Percentiles rank a stretch among this genome's conserved stretches.
Evolutionary conservation across 1,284 basidiomycete genomes (phyloP).

Genomic region (Farysia itapuensis): DNA sequence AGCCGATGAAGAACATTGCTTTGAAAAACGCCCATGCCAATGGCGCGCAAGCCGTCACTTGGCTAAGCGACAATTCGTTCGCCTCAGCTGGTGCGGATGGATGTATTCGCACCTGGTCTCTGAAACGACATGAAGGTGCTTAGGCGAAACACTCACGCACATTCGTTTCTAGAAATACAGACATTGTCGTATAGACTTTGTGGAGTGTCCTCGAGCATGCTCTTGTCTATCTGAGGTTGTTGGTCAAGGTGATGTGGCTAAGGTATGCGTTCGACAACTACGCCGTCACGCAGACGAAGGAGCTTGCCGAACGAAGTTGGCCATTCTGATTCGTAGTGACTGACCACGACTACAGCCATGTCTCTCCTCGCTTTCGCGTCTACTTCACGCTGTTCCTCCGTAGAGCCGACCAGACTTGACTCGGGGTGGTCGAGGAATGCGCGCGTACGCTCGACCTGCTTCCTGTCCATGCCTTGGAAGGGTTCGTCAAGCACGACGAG

Average conservation of each 20-base stretch:
- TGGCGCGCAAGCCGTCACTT: conserved; percentile 71
- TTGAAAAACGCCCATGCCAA: conserved; percentile 66
- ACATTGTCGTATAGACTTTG: too few relatives aligned
- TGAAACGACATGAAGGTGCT: conserved; percentile 18
- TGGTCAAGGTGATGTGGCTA: too few relatives aligned
- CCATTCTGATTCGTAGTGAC: conserved; percentile 58
- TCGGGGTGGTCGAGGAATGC: conserved; percentile 34
- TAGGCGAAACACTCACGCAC: too few relatives aligned
- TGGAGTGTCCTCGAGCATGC: too few relatives aligned
- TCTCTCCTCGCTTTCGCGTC: conserved; percentile 15
- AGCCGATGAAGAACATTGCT: conserved; percentile 75
- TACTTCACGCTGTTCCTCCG: not conserved
- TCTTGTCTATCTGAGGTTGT: too few relatives aligned
- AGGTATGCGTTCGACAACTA: conserved; percentile 37
- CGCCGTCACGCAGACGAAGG: conserved; percentile 40
- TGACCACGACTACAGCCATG: conserved; percentile 48
- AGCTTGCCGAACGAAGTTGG: conserved; percentile 38
- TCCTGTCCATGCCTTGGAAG: conserved; percentile 55
- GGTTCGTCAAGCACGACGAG: conserved; percentile 57
- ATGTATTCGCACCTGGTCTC: conserved; percentile 16
- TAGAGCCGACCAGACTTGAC: conserved; percentile 6
- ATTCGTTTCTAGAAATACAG: too few relatives aligned
- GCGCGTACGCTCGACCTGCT: conserved; percentile 36
- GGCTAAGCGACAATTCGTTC: conserved; percentile 70
- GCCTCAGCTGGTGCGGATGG: conserved; percentile 81